These are phyloP conservation scores for Ustilago nuda DNA, from an alignment of 1,284 basidiomycete genomes.

Conservation along the genomic window DNA sequence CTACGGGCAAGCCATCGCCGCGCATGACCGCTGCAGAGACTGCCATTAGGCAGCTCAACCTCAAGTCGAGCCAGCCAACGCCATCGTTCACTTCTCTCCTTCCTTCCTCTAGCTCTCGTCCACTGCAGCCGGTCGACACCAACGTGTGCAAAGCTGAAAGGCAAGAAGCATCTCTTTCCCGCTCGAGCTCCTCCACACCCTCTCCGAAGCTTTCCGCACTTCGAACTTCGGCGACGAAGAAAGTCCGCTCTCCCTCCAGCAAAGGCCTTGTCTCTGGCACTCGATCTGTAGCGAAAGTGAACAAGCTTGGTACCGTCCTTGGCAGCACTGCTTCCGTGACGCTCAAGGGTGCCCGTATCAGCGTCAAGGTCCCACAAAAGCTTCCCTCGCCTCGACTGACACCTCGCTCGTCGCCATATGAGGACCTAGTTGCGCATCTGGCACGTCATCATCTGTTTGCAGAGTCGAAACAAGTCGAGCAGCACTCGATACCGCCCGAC, in stretches of 20 bases:
- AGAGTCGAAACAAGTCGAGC: conserved; percentile 29
- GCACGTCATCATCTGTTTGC: conserved; percentile 36
- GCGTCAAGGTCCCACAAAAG: conserved; percentile 41
- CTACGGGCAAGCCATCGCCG: not conserved
- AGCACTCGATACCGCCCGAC: conserved; percentile 26
- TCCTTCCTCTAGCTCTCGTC: conserved; percentile 2
- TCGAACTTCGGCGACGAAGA: conserved; percentile 3
- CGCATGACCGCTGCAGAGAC: not conserved
- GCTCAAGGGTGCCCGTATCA: conserved; percentile 32
- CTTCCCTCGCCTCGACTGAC: conserved; percentile 33
- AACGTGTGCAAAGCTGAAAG: conserved; percentile 24
- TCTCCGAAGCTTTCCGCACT: conserved; percentile 15
- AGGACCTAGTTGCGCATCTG: conserved; percentile 41
- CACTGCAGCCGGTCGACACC: conserved; percentile 25
- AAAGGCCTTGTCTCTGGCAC: conserved; percentile 2
- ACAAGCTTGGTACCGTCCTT: conserved; percentile 5
- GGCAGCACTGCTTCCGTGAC: conserved; percentile 19
- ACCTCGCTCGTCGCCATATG: conserved; percentile 41
- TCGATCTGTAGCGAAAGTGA: conserved; percentile 11
- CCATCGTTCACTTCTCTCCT: not conserved
- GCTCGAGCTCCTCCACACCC: not conserved
- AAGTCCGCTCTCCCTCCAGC: conserved; percentile 26
- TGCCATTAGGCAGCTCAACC: not conserved
- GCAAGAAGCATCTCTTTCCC: conserved; percentile 5
- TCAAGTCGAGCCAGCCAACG: not conserved